A percentile compares a stretch with the other conserved stretches of the same genome.
phyloP scores from a whole-genome alignment of 2,329 filamentous ascomycete species.

The Epichloe bromicola region DNA sequence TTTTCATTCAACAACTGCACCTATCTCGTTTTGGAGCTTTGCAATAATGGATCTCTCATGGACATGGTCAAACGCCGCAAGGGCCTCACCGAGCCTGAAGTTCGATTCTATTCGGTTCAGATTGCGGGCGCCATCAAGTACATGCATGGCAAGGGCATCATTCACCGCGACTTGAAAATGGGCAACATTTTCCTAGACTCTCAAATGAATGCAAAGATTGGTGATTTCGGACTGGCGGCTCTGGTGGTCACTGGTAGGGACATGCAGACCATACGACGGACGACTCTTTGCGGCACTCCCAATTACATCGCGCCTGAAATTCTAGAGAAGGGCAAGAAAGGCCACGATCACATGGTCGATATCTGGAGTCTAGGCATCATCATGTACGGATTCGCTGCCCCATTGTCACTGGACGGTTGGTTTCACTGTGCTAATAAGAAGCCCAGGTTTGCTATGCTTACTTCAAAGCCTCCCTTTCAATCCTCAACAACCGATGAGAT shows the following conservation, averaged over 20 bases:
- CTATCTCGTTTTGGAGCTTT: constrained; percentile 88
- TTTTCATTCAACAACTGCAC: constrained; percentile 84
- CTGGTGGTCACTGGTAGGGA: constrained; percentile 85
- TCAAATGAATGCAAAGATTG: constrained; percentile 95
- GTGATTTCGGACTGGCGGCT: constrained; percentile 90
- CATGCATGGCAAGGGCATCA: constrained; percentile 89
- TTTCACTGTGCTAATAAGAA: not conserved
- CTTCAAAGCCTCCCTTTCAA: constrained; percentile 92
- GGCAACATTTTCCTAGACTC: constrained; percentile 93
- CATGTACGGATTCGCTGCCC: constrained; percentile 44
- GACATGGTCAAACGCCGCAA: constrained; percentile 93
- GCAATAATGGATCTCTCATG: constrained; percentile 90
- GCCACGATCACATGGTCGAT: constrained; percentile 95
- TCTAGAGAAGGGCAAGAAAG: constrained; percentile 82
- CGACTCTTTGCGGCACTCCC: constrained; percentile 89
- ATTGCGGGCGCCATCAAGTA: constrained; percentile 97
- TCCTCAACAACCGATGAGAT: constrained; percentile 81
- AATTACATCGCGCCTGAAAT: constrained; percentile 99
- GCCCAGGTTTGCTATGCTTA: constrained; percentile 80
- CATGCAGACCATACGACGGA: constrained; percentile 69
- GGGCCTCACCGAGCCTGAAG: constrained; percentile 84
- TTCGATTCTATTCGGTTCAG: constrained; percentile 86
- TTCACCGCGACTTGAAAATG: constrained; percentile 94
- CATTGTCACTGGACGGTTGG: not conserved
- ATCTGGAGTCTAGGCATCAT: constrained; percentile 98